Evolutionary conservation across 2,329 filamentous ascomycete species (phyloP), one percentile per base, ranked within the genome.

Genomic region (Ustulina deusta): DNA sequence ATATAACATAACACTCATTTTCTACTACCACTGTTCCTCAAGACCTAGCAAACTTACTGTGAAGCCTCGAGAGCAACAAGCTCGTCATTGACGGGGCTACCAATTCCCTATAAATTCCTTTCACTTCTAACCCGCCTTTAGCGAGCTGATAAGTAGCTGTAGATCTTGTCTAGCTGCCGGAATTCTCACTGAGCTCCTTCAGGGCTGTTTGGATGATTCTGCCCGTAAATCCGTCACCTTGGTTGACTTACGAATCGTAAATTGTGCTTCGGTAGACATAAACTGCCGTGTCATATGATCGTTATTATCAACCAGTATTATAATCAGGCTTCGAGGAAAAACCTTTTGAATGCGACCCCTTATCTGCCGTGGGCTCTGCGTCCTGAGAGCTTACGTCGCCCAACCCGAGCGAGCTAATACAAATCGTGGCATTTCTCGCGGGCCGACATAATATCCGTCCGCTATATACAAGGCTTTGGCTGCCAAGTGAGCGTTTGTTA

Each of bases 371-470:
- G 29, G 3, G 25, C 29, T 38, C 25, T 46, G 25, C 6, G 13
- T 11, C 2, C 20, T 51, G 22, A 49, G 6, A 15, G 25, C 44
- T 46, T 65, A 55, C 25, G 62, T 58, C 52, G 27, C 36, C 54
- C n/a, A 57, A 38, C 46, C 55, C 9, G 22, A 27, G 44, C 20
- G 20, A 22, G 20, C n/a, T 25, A 42, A 52, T 64, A 32, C 65
- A 29, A 64, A 60, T 52, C 56, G 49, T 36, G 10, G 25, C 38
- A 29, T 13, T 52, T 36, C 17, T 51, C 7, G 52, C 65, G 65
- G 65, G 2, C 65, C 65, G 62, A 65, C 65, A 46, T 54, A 65
- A 61, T 61, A 68, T 58, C 65, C 65, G 42, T n/a, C 20, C 9
- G 60, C 17, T 44, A 58, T 68, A 68, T 61, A 65, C 20, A 20